Evolutionary conservation across 768 basidiomycete genomes (phyloP).

Genomic region (Paxillus involutus): DNA sequence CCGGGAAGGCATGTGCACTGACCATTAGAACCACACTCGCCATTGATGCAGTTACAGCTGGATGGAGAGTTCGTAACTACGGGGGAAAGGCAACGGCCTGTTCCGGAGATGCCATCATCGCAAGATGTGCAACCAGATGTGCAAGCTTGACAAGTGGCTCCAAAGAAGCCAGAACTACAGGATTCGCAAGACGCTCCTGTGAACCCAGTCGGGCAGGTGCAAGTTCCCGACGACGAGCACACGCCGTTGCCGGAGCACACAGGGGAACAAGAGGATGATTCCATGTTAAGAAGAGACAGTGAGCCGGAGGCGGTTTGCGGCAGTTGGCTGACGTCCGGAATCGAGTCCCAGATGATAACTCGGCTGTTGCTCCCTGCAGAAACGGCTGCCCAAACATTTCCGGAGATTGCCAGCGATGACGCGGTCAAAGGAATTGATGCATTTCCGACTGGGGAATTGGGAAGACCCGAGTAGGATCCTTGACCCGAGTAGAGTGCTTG

Average conservation of each 20-base stretch:
- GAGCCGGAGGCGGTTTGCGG: slow-evolving; percentile 48
- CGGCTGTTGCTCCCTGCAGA: slow-evolving; percentile 54
- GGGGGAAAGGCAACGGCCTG: slow-evolving; percentile 66
- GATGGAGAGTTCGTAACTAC: slow-evolving; percentile 52
- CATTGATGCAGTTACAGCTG: slow-evolving; percentile 82
- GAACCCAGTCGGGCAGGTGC: slow-evolving; percentile 73
- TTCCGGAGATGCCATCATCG: slow-evolving; percentile 77
- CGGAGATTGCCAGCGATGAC: slow-evolving; percentile 66
- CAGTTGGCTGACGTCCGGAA: slow-evolving; percentile 73
- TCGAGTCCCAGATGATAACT: slow-evolving; percentile 74
- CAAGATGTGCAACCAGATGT: slow-evolving; percentile 68
- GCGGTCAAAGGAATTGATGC: slow-evolving; percentile 50
- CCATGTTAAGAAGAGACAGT: slow-evolving; percentile 65
- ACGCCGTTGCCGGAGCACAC: slow-evolving; percentile 72
- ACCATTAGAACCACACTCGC: slow-evolving; percentile 65
- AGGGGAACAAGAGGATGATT: slow-evolving; percentile 74
- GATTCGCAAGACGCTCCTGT: slow-evolving; percentile 78
- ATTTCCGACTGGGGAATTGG: slow-evolving; percentile 47
- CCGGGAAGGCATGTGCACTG: slow-evolving; percentile 78
- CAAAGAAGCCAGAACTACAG: slow-evolving; percentile 75
- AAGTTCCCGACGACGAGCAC: slow-evolving; percentile 70
- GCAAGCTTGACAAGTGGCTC: slow-evolving; percentile 68
- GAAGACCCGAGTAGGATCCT: slow-evolving; percentile 56
- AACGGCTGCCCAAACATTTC: slow-evolving; percentile 68
- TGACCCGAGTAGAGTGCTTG: slow-evolving; percentile 64